Percentiles rank a stretch among this genome's conserved stretches.
These are phyloP conservation scores for Talaromyces borbonicus DNA, from an alignment of 495 filamentous ascomycete genomes.

Conservation along the genomic window DNA sequence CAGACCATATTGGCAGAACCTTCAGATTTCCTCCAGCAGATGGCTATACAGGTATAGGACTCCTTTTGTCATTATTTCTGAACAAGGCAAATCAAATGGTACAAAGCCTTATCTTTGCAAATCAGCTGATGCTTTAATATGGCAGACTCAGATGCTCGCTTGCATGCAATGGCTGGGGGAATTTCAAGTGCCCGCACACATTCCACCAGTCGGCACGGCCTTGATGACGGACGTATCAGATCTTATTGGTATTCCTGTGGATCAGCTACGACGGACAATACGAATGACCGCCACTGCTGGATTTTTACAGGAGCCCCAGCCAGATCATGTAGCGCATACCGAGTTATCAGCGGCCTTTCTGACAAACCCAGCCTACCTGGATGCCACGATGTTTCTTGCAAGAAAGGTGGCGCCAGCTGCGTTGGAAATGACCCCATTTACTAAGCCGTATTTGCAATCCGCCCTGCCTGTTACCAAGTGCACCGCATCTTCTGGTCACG, in stretches of 20 bases:
- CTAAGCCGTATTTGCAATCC: conserved; percentile 17
- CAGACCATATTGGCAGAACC: background rate
- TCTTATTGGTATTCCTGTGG: conserved; percentile 22
- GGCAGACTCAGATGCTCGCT: conserved; percentile 29
- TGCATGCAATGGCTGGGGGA: conserved; percentile 35
- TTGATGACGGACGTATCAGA: conserved; percentile 28
- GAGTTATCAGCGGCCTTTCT: conserved; percentile 27
- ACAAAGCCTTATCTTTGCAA: background rate
- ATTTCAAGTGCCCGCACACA: conserved; percentile 33
- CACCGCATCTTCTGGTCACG: conserved; percentile 7
- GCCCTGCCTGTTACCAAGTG: background rate
- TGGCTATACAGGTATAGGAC: background rate
- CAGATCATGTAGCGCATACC: conserved; percentile 26
- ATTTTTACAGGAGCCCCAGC: conserved; percentile 27
- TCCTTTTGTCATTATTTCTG: background rate
- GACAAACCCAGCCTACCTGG: conserved; percentile 19
- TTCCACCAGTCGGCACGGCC: conserved; percentile 25
- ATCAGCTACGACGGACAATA: conserved; percentile 22
- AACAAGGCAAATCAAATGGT: background rate
- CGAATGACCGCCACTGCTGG: conserved; percentile 26
- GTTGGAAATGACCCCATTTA: conserved; percentile 26
- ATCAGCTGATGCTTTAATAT: conserved; percentile 2
- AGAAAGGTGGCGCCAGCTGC: conserved; percentile 21
- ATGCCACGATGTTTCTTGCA: conserved; percentile 29
- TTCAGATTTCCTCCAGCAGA: background rate